Evolutionary conservation across 257 asterid genomes (phyloP).

Genomic region (Penstemon eatonii): DNA sequence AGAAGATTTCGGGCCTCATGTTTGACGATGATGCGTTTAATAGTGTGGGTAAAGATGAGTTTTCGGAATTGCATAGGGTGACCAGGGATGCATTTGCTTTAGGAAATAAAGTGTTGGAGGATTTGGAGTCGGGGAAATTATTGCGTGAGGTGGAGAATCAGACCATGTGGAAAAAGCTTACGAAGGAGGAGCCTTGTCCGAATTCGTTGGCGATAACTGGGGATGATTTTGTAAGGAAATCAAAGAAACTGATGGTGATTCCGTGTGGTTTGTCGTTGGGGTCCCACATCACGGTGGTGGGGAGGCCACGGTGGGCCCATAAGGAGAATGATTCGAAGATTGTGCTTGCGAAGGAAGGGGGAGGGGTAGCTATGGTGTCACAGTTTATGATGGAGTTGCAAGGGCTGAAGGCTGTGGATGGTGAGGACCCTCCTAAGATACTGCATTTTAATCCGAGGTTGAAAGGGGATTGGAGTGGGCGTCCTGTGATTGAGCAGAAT

Average conservation of each 20-base stretch:
- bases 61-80: conserved; percentile 61
- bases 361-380: conserved; percentile 48
- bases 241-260: conserved; percentile 58
- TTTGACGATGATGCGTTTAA: conserved; percentile 59
- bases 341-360: conserved; percentile 37
- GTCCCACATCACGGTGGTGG: conserved; percentile 86
- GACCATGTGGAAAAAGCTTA: background rate
- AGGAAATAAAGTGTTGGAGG: conserved; percentile 67
- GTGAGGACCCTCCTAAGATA: conserved; percentile 93
- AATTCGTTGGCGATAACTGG: conserved; percentile 57
- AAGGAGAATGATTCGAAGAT: conserved; percentile 44
- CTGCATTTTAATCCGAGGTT: conserved; percentile 89
- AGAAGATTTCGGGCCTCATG: conserved; percentile 58
- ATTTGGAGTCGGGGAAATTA: conserved; percentile 59
- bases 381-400: conserved; percentile 91
- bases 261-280: conserved; percentile 92
- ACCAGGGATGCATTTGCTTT: conserved; percentile 74
- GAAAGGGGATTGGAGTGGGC: conserved; percentile 94
- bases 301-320: conserved; percentile 63
- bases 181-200: conserved; percentile 59
- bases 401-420: conserved; percentile 83
- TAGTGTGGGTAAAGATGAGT: conserved; percentile 56
- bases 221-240: conserved; percentile 43
- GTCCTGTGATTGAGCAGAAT: conserved; percentile 78
- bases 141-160: conserved; percentile 39